Base-by-base conservation (phyloP, 139 green algal genomes). In the Tetratostichococcus sp. region DNA sequence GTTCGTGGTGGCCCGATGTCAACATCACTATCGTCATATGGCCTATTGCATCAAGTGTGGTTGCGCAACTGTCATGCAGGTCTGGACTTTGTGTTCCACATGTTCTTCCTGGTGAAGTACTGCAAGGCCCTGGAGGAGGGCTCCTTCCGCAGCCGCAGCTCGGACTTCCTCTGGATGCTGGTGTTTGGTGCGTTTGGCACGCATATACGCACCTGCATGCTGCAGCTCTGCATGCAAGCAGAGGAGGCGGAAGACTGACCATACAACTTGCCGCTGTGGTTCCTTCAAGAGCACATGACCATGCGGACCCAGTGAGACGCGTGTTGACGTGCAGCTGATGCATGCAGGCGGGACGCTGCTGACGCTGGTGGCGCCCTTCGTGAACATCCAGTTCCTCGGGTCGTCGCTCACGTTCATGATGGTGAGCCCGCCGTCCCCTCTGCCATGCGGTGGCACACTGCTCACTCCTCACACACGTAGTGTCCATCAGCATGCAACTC, bases 51-150 rank as follows among this genome's bases (percentile, higher is more conserved):
- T n/a, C n/a, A n/a, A n/a, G n/a, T n/a, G n/a, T n/a, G n/a, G n/a
- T n/a, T n/a, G n/a, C n/a, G n/a, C n/a, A n/a, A 33, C 22, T 67
- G 25, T 26, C 66, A 4, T 75, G 75, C 91, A 97, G 92, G 93
- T 23, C 71, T 99, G 31, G 96, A 99, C 77, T 99, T 98, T 78
- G 83, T 99, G 16, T 99, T 99, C 82, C 96, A 99, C 87, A 98
- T 99, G 93, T 99, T 98, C 87, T 99, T 99, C 83, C 86, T 99
- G 14, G 78, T 97, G 25, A 94, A 96, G 74, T 99, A 99, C 87
- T 95, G 84, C 85, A 97, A 96, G 79, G 85, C 91, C 1, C 79
- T 99, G 59, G 96, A 99, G 75, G 96, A 99, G 80, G 96, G 87
- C 33, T 95, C 88, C 16, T 99, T 99, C 82, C 89, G 93, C 31